These are phyloP conservation scores for Albugo candida DNA, from an alignment of 352 stramenopile species.

Conservation along the genomic window DNA sequence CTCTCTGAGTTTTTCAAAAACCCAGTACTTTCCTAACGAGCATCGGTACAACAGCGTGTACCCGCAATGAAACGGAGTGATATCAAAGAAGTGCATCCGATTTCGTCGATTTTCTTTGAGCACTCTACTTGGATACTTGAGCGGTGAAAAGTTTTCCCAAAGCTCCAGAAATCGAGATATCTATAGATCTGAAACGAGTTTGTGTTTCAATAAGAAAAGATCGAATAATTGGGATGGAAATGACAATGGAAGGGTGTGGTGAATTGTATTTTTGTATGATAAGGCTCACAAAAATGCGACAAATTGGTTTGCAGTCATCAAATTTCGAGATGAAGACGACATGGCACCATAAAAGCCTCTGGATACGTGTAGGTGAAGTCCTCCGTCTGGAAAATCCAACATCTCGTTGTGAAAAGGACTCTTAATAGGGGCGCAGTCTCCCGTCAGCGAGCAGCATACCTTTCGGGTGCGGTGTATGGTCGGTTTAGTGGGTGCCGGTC, in stretches of 20 bases:
- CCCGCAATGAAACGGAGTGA: too few relatives aligned
- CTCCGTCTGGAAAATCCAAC: slow-evolving; percentile 48
- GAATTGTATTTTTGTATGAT: slow-evolving; percentile 46
- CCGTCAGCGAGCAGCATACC: slow-evolving; percentile 64
- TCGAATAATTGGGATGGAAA: too few relatives aligned
- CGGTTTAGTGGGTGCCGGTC: slow-evolving; percentile 70
- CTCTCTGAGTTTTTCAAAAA: too few relatives aligned
- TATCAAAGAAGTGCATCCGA: too few relatives aligned
- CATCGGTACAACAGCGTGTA: too few relatives aligned
- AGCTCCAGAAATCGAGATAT: too few relatives aligned
- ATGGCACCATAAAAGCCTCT: slow-evolving; percentile 97
- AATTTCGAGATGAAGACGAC: slow-evolving; percentile 97
- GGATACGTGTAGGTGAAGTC: slow-evolving; percentile 77
- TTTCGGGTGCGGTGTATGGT: slow-evolving; percentile 55
- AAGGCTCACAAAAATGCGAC: slow-evolving; percentile 8
- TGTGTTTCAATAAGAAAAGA: too few relatives aligned
- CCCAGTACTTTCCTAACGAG: too few relatives aligned
- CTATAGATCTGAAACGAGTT: too few relatives aligned
- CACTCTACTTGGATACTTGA: too few relatives aligned
- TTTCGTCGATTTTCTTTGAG: too few relatives aligned
- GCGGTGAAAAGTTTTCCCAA: too few relatives aligned
- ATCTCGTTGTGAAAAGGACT: slow-evolving; percentile 76
- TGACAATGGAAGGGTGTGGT: slow-evolving; percentile 65
- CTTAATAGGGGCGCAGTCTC: slow-evolving; percentile 67
- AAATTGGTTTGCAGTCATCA: slow-evolving; percentile 81